Conservation (phyloP, 257 asterid genomes). For the Scutellaria minor region DNA sequence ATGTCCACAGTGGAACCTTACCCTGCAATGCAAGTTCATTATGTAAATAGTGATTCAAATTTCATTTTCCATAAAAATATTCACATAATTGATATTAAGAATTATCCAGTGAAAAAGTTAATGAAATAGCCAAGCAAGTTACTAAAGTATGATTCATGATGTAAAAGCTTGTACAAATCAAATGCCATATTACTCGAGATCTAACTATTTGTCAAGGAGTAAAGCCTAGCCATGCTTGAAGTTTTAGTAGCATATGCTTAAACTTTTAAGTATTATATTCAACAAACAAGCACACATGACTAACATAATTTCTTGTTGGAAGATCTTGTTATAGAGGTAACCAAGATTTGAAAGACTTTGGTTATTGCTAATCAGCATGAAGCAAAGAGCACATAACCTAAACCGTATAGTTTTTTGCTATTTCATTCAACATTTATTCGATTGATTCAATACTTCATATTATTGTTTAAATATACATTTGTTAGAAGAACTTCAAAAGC, state of each 20-base stretch:
- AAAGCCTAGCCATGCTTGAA: neutral
- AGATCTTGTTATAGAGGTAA: no score
- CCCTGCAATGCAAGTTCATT: conserved; percentile 55
- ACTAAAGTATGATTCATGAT: no score
- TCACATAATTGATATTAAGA: no score
- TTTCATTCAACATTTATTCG: neutral
- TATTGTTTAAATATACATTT: neutral
- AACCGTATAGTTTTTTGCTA: neutral
- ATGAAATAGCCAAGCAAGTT: no score
- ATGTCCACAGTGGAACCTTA: conserved; percentile 98
- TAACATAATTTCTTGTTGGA: no score
- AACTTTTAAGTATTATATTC: neutral
- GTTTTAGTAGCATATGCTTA: neutral
- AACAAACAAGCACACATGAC: neutral
- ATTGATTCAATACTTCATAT: neutral
- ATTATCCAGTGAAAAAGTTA: no score
- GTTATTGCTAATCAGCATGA: neutral
- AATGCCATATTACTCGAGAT: neutral
- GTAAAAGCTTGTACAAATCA: no score
- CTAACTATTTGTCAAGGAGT: no score
- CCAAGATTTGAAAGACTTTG: no score
- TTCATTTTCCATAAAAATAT: no score
- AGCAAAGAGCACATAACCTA: neutral
- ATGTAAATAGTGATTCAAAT: no score
- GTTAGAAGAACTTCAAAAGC: neutral